These are phyloP conservation scores for Torulaspora maleeae DNA, from an alignment of 805 yeast species.

Conservation along the genomic window DNA sequence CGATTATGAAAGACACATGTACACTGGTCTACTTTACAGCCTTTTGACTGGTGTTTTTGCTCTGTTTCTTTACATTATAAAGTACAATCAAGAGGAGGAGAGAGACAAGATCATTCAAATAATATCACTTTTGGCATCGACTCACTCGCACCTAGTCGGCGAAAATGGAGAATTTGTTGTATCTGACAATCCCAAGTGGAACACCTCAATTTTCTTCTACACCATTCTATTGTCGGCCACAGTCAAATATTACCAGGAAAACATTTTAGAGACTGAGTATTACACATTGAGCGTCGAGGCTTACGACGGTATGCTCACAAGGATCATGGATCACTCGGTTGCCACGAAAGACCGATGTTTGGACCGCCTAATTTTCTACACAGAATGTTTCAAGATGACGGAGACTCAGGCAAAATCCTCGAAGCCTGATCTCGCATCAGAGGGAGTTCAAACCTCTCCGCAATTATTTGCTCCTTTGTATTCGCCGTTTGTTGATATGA, in stretches of 20 bases:
- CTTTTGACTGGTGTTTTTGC: constrained; percentile 25
- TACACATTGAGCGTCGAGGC: constrained; percentile 5
- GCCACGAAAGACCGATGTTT: constrained; percentile 19
- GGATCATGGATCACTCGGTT: constrained; percentile 12
- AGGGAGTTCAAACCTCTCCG: neutral
- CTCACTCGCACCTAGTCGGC: constrained; percentile 20
- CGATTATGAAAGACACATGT: constrained; percentile 22
- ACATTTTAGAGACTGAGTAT: neutral
- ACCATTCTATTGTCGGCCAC: constrained; percentile 22
- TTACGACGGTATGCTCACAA: constrained; percentile 13
- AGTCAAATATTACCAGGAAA: constrained; percentile 12
- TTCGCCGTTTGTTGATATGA: neutral
- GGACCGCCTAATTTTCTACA: constrained; percentile 34
- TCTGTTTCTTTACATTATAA: constrained; percentile 20
- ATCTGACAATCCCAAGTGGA: constrained; percentile 27
- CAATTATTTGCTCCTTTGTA: neutral
- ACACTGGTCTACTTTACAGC: constrained; percentile 23
- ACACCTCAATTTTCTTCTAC: constrained; percentile 22
- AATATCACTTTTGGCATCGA: constrained; percentile 14
- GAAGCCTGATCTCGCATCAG: neutral
- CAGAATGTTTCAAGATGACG: constrained; percentile 35
- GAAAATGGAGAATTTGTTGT: constrained; percentile 15
- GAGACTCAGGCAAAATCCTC: neutral
- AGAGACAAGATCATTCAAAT: constrained; percentile 10
- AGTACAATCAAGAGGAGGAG: constrained; percentile 17